Percentiles rank a stretch among this genome's conserved stretches.
Evolutionary conservation across 257 asterid species (phyloP).

Genomic region (Coffea eugenioides): DNA sequence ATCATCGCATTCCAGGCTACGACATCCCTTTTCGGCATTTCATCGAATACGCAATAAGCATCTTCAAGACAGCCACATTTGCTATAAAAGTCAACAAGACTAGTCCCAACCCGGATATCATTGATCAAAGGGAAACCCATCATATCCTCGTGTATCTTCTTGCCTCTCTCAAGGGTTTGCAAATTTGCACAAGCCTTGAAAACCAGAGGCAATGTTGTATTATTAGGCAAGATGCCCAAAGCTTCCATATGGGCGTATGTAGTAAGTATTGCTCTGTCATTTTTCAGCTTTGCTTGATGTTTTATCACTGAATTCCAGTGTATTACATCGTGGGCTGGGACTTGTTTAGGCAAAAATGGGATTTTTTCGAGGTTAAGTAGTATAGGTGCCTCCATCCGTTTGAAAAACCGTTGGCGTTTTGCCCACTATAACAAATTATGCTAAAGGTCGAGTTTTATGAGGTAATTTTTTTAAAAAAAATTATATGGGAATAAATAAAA

Average conservation of each 20-base stretch:
- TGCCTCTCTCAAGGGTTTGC: slow-evolving; percentile 24
- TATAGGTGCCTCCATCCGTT: slow-evolving; percentile 20
- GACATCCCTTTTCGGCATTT: slow-evolving; percentile 23
- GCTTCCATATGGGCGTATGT: slow-evolving; percentile 30
- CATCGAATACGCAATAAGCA: slow-evolving; percentile 22
- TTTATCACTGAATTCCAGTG: slow-evolving; percentile 27
- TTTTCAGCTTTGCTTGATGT: slow-evolving; percentile 24
- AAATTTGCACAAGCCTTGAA: slow-evolving; percentile 35
- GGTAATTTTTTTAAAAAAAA: too few relatives aligned
- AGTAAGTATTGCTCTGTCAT: slow-evolving; percentile 26
- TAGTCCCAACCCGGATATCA: slow-evolving; percentile 26
- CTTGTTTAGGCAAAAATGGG: slow-evolving; percentile 6
- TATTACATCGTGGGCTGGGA: slow-evolving; percentile 9
- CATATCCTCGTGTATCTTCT: slow-evolving; percentile 22
- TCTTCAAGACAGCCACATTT: slow-evolving; percentile 23
- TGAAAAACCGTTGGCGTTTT: not conserved
- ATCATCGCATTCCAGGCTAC: slow-evolving; percentile 39
- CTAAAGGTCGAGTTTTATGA: too few relatives aligned
- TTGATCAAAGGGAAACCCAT: slow-evolving; percentile 11
- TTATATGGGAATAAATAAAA: too few relatives aligned
- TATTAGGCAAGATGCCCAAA: slow-evolving; percentile 21
- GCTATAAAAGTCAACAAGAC: slow-evolving; percentile 25
- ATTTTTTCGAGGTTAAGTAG: slow-evolving; percentile 17
- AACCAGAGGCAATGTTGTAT: slow-evolving; percentile 24
- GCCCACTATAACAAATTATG: not conserved